Base-by-base conservation (phyloP, 805 yeast species). In the Candida sithepensis region DNA sequence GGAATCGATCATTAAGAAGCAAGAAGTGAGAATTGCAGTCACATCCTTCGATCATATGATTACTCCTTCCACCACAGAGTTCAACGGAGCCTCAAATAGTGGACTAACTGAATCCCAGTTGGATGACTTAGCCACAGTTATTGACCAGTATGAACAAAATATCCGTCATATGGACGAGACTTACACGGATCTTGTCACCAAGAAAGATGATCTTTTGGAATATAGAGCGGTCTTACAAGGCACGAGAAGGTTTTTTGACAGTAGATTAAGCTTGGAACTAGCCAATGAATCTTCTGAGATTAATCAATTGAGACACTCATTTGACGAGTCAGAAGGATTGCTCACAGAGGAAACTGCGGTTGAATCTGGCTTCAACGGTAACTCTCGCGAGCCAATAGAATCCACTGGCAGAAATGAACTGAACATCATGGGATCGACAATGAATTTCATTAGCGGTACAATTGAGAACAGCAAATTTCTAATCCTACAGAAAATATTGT, bases 401-500 rank as follows among this genome's bases (percentile, higher is more conserved):
- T 24, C 36, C 2, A 55, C 66, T n/a, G 68, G 69, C 45, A 62
- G 67, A 39, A 72, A 68, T 47, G 68, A 64, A 41, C 34, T 67
- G 44, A 65, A 63, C 44, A 60, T 64, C 24, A 50, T 66, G 51
- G 68, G 70, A 9, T 58, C 72, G 6, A 56, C 70, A 1, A 68
- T 68, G 72, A 67, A 60, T 43, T 81, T 84, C 51, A 79, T 87
- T 38, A 78, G 90, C 21, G 99, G 98, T 40, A 88, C 94, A 3
- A 83, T 94, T 33, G 79, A 79, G 45, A 76, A 91, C 52, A 78
- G 74, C 12, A 85, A 84, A 61, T 79, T 88, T 32, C 77, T 78
- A 21, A 74, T 85, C 1, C 71, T 94, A 50, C 94, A 90, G 63
- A 85, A 82, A 57, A 89, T 94, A 42, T 69, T 90, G 43, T 94